A percentile compares a stretch with the other conserved stretches of the same genome.
These are phyloP conservation scores for Penicillium maclennaniae DNA, from an alignment of 495 filamentous ascomycete species.

Conservation along the genomic window DNA sequence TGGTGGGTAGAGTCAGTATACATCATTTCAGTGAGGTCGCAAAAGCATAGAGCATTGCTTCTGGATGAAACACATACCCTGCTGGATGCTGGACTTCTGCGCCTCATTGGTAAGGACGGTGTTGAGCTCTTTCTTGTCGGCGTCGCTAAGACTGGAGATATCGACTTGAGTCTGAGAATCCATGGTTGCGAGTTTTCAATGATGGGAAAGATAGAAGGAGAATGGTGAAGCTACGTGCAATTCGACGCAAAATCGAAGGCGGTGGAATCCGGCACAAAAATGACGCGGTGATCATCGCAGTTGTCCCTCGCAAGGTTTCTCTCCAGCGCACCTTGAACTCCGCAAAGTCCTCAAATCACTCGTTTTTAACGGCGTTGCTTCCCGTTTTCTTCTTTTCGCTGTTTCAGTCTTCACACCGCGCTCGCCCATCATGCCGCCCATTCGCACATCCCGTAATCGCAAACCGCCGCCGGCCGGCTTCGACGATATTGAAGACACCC, in stretches of 20 bases:
- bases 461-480: slow-evolving; percentile 95
- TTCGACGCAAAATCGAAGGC: slow-evolving; percentile 28
- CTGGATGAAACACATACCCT: slow-evolving; percentile 51
- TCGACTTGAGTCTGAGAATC: slow-evolving; percentile 46
- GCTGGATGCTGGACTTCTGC: slow-evolving; percentile 76
- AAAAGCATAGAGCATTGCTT: background rate
- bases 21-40: background rate
- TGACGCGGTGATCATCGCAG: slow-evolving; percentile 16
- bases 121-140: slow-evolving; percentile 82
- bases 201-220: background rate
- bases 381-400: slow-evolving; percentile 1
- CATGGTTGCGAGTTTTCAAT: slow-evolving; percentile 24
- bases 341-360: background rate
- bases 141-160: slow-evolving; percentile 68
- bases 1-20: slow-evolving; percentile 19
- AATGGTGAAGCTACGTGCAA: background rate
- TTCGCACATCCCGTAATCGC: slow-evolving; percentile 69
- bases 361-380: background rate
- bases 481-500: slow-evolving; percentile 93
- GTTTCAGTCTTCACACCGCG: background rate
- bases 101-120: slow-evolving; percentile 74
- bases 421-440: slow-evolving; percentile 68
- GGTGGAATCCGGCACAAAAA: slow-evolving; percentile 33
- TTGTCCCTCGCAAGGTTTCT: background rate
- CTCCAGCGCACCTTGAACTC: slow-evolving; percentile 1